These are phyloP conservation scores for Arachis hypogaea DNA, from an alignment of 306 rosid genomes.

Conservation along the genomic window DNA sequence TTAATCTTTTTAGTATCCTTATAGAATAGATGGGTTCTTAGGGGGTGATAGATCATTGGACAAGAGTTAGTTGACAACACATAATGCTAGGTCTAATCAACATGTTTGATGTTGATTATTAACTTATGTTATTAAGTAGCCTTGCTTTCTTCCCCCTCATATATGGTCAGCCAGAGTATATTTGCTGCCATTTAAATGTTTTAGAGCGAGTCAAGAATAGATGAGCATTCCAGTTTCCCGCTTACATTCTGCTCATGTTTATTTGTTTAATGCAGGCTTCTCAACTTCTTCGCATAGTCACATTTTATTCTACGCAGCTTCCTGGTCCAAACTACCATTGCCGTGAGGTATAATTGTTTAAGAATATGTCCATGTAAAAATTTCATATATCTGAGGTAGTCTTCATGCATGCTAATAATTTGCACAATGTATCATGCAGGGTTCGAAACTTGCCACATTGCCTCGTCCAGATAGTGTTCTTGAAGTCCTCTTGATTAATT, in stretches of 20 bases:
- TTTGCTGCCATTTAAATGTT: not conserved
- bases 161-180: slow-evolving; percentile 11
- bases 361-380: not conserved
- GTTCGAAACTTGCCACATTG: slow-evolving; percentile 86
- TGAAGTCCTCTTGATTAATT: slow-evolving; percentile 77
- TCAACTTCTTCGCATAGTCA: slow-evolving; percentile 76
- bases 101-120: slow-evolving; percentile 8
- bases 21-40: slow-evolving; percentile 7
- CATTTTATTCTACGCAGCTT: slow-evolving; percentile 88
- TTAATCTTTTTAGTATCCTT: slow-evolving; percentile 14
- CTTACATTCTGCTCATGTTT: slow-evolving; percentile 20
- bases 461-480: slow-evolving; percentile 82
- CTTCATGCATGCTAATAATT: slow-evolving; percentile 22
- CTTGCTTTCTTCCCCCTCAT: slow-evolving; percentile 2
- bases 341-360: slow-evolving; percentile 57
- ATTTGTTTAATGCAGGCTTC: slow-evolving; percentile 57
- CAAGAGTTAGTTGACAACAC: not conserved
- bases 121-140: not conserved
- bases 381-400: not conserved
- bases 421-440: slow-evolving; percentile 52
- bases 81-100: slow-evolving; percentile 10
- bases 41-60: slow-evolving; percentile 18
- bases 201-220: slow-evolving; percentile 17
- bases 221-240: slow-evolving; percentile 14
- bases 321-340: slow-evolving; percentile 94